Evolutionary conservation across 2,329 filamentous ascomycete genomes (phyloP), one percentile per base, ranked within the genome.

Genomic region (Botrytis byssoidea): DNA sequence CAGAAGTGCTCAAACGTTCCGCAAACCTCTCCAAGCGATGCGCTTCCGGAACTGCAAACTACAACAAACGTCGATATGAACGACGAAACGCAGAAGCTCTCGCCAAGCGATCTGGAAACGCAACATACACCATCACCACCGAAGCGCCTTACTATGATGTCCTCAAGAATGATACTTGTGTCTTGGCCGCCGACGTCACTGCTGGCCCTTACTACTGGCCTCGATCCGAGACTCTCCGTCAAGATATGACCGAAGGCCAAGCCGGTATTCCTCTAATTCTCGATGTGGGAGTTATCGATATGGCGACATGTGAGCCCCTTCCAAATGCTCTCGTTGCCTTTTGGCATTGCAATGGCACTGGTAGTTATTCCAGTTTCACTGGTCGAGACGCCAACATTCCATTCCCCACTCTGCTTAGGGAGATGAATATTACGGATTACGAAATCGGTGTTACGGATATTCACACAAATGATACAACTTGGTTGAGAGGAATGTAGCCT

Each of bases 401-500:
- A 1, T 55, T 55, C 14, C 12, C 48, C 12, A 55, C 48, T n/a
- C 6, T 55, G 25, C 25, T 55, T 29, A 1, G 29, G 2, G 25
- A 29, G 25, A 7, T 55, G 25, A 55, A 55, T 12, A 0, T 55
- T 12, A n/a, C 48, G 2, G 5, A 55, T 29, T 55, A 3, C 12
- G 2, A 10, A 32, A 20, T 29, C 25, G 70, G 55, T 46, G 44
- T 35, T 22, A 51, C 44, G 10, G 70, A 71, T 40, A 7, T 71
- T 0, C 70, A 71, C 10, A 80, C 79, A 20, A 77, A 82, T 20
- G 75, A 85, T 78, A 79, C 77, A 40, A 84, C 83, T 22, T 85
- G 80, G 75, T 80, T 84, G 12, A 82, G 84, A 44, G 84, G 83
- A n/a, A 80, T 84, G 75, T 83, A 83, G 75, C 78, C 81, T 51